phyloP scores from a whole-genome alignment of 2,329 filamentous ascomycete genomes.

The Penicillium sp. region DNA sequence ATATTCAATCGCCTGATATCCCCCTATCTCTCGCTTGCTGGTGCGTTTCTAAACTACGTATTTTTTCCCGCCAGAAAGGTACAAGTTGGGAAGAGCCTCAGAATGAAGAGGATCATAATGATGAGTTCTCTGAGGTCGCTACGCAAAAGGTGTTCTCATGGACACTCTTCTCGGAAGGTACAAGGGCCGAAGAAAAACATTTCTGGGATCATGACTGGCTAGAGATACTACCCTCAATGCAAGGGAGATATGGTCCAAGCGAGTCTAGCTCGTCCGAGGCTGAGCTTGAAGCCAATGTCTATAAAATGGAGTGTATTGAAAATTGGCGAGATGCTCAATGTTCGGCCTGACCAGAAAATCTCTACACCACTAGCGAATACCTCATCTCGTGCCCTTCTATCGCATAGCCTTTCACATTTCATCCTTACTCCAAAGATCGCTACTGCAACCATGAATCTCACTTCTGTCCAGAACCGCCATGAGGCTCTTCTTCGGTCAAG shows the following conservation, averaged over 20 bases:
- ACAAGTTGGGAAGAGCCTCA: no score
- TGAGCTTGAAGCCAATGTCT: not conserved
- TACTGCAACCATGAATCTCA: no score
- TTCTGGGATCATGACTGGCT: not conserved
- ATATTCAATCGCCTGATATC: no score
- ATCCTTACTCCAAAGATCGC: no score
- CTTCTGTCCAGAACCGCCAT: no score
- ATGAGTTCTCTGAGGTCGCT: not conserved
- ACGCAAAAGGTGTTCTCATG: not conserved
- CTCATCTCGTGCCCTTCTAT: no score
- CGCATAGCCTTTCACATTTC: no score
- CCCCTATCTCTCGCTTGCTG: not conserved
- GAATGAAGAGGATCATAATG: not conserved
- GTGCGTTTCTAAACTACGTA: not conserved
- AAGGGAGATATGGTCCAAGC: not conserved
- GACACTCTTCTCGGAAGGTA: not conserved
- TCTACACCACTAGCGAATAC: no score
- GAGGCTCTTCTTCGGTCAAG: no score
- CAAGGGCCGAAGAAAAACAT: not conserved
- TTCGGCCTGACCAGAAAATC: no score
- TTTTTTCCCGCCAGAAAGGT: not conserved
- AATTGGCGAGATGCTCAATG: not conserved
- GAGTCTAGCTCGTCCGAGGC: not conserved
- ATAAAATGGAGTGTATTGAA: not conserved
- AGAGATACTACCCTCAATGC: not conserved